phyloP scores from a whole-genome alignment of 106 monocot species.

The Agapanthus africanus region DNA sequence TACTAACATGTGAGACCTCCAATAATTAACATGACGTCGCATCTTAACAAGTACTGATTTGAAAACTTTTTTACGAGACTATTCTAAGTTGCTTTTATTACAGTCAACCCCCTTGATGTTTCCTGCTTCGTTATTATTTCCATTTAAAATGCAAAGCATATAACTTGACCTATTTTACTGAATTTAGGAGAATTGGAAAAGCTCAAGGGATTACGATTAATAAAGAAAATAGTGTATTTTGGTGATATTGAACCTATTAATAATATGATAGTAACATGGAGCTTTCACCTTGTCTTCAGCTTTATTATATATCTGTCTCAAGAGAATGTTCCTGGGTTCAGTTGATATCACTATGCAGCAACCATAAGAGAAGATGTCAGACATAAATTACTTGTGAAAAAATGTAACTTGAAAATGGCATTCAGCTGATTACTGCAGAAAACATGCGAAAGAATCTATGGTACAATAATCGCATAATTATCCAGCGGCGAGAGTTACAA shows the following conservation, averaged over 20 bases:
- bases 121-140: too few relatives aligned
- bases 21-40: not conserved
- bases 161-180: not conserved
- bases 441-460: too few relatives aligned
- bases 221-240: too few relatives aligned
- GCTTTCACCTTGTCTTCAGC: slow-evolving; percentile 68
- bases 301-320: slow-evolving; percentile 69
- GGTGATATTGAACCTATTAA: too few relatives aligned
- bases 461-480: not conserved
- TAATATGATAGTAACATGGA: not conserved
- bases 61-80: too few relatives aligned
- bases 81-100: not conserved
- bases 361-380: not conserved
- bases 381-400: too few relatives aligned
- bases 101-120: not conserved
- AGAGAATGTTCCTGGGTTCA: slow-evolving; percentile 69
- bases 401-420: too few relatives aligned
- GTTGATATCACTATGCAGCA: slow-evolving; percentile 60
- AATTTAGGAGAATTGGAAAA: too few relatives aligned
- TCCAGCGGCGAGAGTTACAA: not conserved
- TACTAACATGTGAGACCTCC: not conserved
- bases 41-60: too few relatives aligned
- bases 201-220: too few relatives aligned
- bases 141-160: not conserved
- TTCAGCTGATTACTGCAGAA: too few relatives aligned